Base-by-base conservation (phyloP, 331 rosid species). In the Quercus phellos region DNA sequence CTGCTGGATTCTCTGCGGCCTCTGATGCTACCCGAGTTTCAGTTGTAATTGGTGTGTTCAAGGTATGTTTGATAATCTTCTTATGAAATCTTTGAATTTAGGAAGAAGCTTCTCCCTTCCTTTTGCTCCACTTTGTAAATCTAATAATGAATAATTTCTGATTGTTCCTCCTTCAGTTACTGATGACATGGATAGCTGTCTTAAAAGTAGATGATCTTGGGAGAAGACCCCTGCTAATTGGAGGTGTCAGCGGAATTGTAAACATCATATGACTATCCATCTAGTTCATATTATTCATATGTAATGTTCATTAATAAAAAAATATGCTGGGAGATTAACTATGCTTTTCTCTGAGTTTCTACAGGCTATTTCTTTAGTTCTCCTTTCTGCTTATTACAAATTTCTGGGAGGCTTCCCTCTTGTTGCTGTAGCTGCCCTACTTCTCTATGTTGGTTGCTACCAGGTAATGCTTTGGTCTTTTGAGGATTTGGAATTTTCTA, bases 1-100 rank as follows among this genome's bases (percentile, higher is more conserved):
- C 89, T 76, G 99, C 99, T 74, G 99, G 99, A 75, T 94, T 94
- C 82, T 84, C 97, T 80, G 97, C 97, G 61, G 99, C 99, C 35
- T 76, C 99, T 34, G 99, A 92, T 80, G 99, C 99, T 26, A 87
- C 99, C 42, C 87, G 90, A 87, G 97, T 94, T 74, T 94, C 97
- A 30, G 99, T 94, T 78, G 84, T 94, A 56, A 94, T 94, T 32
- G 97, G 99, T 70, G 29, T 89, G 67, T 94, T 94, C 88, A 94
- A 94, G 97, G 99, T 92, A 85, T 24, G 51, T 64, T 3, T 46
- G 59, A 34, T 66, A 29, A 60, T 59, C 16, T 71, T 34, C 61
- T 59, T 11, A 19, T 35, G 16, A 51, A 42, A 51, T 66, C 68
- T 34, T 53, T 71, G 16, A 60, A 64, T 76, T n/a, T 21, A 8